phyloP scores from a whole-genome alignment of 352 stramenopile species.

The Thraustochytrium sp. region DNA sequence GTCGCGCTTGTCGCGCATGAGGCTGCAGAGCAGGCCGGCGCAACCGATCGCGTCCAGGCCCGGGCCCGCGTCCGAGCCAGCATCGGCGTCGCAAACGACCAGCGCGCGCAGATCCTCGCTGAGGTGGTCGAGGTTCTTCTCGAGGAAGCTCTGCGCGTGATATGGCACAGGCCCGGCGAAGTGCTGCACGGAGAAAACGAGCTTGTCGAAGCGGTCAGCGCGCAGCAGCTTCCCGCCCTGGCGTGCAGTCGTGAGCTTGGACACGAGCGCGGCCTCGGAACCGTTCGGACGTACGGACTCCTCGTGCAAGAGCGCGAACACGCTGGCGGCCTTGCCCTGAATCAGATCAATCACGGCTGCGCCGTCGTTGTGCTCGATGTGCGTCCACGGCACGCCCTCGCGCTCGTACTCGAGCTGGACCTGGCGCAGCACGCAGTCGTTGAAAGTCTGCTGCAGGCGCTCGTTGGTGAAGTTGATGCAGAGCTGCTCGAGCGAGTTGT shows the following conservation, averaged over 20 bases:
- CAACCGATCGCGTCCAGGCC: no score
- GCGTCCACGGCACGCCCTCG: conserved; percentile 60
- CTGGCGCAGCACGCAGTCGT: conserved; percentile 63
- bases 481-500: conserved; percentile 85
- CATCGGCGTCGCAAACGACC: conserved; percentile 14
- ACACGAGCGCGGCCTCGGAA: conserved; percentile 71
- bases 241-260: conserved; percentile 69
- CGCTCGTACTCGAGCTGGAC: conserved; percentile 71
- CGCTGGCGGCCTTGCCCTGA: conserved; percentile 53
- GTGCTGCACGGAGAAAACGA: conserved; percentile 73
- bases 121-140: conserved; percentile 82
- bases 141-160: conserved; percentile 67
- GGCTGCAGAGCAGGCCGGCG: not conserved
- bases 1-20: conserved; percentile 2
- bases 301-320: conserved; percentile 31
- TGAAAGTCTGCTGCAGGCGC: conserved; percentile 75
- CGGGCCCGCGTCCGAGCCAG: not conserved
- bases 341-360: conserved; percentile 67
- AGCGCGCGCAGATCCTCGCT: conserved; percentile 59
- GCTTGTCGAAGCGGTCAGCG: conserved; percentile 67
- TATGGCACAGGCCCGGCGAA: conserved; percentile 76
- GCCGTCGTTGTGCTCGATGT: conserved; percentile 71
- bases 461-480: conserved; percentile 82
- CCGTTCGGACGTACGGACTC: conserved; percentile 50
- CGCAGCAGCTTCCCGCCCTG: conserved; percentile 61